Percentiles rank a stretch among this genome's conserved stretches.
Evolutionary conservation across 495 filamentous ascomycete species (phyloP).

Genomic region (Penicillium steckii): DNA sequence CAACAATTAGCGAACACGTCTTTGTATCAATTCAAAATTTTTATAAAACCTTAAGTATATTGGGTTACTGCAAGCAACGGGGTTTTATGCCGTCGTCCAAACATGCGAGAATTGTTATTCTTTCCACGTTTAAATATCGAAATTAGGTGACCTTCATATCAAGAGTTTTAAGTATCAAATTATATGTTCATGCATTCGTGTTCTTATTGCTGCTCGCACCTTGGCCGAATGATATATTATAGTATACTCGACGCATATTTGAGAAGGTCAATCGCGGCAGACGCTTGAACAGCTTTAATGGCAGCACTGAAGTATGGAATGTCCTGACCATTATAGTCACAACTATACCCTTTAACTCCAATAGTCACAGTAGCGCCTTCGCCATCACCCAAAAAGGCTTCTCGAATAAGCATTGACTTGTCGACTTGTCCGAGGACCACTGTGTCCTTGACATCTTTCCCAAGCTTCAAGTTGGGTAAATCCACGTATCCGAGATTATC

Average conservation of each 20-base stretch:
- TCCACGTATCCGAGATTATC: constrained; percentile 25
- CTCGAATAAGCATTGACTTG: constrained; percentile 16
- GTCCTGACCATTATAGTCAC: constrained; percentile 26
- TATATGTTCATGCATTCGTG: too few relatives aligned
- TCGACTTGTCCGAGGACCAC: constrained; percentile 22
- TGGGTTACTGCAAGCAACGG: too few relatives aligned
- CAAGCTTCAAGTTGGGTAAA: constrained; percentile 25
- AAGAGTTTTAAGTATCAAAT: too few relatives aligned
- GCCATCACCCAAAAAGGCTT: constrained; percentile 16
- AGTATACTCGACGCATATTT: constrained; percentile 25
- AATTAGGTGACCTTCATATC: too few relatives aligned
- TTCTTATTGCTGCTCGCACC: too few relatives aligned
- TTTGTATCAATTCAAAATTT: too few relatives aligned
- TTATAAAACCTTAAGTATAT: too few relatives aligned
- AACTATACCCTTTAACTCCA: constrained; percentile 24
- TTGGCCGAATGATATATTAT: too few relatives aligned
- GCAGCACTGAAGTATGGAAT: constrained; percentile 33
- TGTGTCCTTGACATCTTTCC: constrained; percentile 9
- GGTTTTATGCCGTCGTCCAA: too few relatives aligned
- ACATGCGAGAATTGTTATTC: too few relatives aligned
- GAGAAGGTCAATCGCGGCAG: constrained; percentile 21
- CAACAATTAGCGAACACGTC: background rate
- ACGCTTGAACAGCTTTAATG: constrained; percentile 23
- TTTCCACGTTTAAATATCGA: too few relatives aligned
- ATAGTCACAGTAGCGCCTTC: constrained; percentile 23